A percentile compares a stretch with the other conserved stretches of the same genome.
Conservation (phyloP, 768 basidiomycete genomes). For the Lyophyllum shimeji region DNA sequence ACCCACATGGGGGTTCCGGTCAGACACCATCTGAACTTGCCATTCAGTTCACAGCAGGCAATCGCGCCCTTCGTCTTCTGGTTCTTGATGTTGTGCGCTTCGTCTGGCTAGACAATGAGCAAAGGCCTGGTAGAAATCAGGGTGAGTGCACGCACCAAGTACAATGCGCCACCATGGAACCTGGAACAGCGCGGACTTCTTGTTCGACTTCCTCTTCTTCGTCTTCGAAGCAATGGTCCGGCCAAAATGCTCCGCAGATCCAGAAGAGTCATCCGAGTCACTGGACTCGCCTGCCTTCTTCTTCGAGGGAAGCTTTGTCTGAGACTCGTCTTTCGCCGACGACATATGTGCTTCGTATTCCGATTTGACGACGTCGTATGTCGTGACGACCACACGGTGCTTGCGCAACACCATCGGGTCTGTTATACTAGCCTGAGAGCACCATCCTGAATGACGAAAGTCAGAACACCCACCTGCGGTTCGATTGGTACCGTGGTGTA, state of each 20-base stretch:
- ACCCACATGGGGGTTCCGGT: conserved; percentile 80
- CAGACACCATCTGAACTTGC: conserved; percentile 85
- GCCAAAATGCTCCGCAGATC: conserved; percentile 45
- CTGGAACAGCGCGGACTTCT: conserved; percentile 70
- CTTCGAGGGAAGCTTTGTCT: conserved; percentile 40
- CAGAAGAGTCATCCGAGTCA: conserved; percentile 34
- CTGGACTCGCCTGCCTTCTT: conserved; percentile 34
- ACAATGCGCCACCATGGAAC: conserved; percentile 86
- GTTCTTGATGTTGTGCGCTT: conserved; percentile 95
- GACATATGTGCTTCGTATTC: conserved; percentile 63
- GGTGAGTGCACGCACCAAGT: conserved; percentile 59
- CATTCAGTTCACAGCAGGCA: conserved; percentile 75
- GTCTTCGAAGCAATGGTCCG: conserved; percentile 40
- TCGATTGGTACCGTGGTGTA: conserved; percentile 81
- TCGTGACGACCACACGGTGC: conserved; percentile 80
- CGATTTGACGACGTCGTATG: conserved; percentile 81
- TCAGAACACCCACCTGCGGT: conserved; percentile 52
- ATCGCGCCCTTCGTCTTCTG: conserved; percentile 72
- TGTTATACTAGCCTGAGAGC: conserved; percentile 22
- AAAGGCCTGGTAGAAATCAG: background rate
- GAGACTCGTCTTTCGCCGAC: conserved; percentile 54
- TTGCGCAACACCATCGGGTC: conserved; percentile 54
- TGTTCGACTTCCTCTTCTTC: conserved; percentile 43
- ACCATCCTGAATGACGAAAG: background rate
- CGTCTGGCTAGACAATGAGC: conserved; percentile 49